These are phyloP conservation scores for Daldinia childiae DNA, from an alignment of 495 filamentous ascomycete species.

Conservation along the genomic window DNA sequence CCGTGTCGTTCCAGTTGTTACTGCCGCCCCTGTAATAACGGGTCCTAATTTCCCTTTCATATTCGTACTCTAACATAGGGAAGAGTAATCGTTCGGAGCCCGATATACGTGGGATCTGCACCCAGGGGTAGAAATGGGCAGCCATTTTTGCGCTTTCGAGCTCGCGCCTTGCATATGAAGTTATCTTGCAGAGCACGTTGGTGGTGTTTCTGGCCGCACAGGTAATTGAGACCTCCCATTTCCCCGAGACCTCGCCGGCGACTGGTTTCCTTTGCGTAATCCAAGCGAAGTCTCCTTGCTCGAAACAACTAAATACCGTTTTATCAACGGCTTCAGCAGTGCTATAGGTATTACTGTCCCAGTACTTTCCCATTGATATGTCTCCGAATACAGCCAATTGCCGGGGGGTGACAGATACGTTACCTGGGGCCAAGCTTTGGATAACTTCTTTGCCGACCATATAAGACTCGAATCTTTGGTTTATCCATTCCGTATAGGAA, in stretches of 20 bases:
- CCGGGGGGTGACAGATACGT: not conserved
- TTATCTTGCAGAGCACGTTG: not conserved
- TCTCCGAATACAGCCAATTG: not conserved
- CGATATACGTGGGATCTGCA: not conserved
- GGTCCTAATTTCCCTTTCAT: not conserved
- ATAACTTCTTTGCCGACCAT: not conserved
- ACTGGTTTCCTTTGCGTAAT: too few species aligned
- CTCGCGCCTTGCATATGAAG: not conserved
- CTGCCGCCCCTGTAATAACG: not conserved
- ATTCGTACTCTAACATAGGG: not conserved
- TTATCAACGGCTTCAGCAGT: not conserved
- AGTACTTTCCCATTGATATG: not conserved
- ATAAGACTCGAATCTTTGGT: not conserved
- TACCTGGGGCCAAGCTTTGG: not conserved
- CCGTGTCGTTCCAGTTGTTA: not conserved
- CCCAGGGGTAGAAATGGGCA: not conserved
- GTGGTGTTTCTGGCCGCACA: not conserved
- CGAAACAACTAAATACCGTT: not conserved
- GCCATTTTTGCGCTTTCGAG: not conserved
- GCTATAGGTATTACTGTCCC: not conserved
- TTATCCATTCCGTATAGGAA: not conserved
- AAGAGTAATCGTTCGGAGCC: not conserved
- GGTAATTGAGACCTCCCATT: not conserved
- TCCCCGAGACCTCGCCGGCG: not conserved
- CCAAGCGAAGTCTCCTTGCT: too few species aligned